Base-by-base conservation (phyloP, 306 rosid species). In the Inga oerstediana region DNA sequence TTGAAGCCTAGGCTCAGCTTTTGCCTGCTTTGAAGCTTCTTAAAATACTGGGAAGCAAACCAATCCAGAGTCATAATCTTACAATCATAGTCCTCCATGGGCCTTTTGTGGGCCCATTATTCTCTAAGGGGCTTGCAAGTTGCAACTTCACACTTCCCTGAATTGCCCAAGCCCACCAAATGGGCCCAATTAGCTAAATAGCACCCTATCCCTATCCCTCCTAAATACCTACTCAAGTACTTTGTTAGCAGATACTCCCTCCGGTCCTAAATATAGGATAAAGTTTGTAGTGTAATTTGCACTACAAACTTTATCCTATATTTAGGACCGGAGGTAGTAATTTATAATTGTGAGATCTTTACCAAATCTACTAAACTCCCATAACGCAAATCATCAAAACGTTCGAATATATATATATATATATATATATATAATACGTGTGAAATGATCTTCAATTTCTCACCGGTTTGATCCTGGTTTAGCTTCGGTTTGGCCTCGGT, bases 1-100 rank as follows among this genome's bases (percentile, higher is more conserved):
- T 22, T 86, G 73, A n/a, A 85, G 90, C 58, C 82, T 34, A 88
- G 0, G 81, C 87, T 59, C 10, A n/a, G 14, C 32, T 9, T 9
- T 88, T 86, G 24, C 90, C 91, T 0, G 80, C 88, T 2, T 71
- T 10, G 56, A 64, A 13, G 30, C 39, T 30, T 11, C n/a, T 20
- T 1, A 8, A n/a, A 9, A 59, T 10, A 11, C 16, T 65, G 3
- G 10, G 35, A 32, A 65, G 43, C 20, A 65, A 15, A 32, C 39
- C 6, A 35, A 35, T 66, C 4, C 1, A 15, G 44, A 34, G 4
- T 34, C n/a, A 22, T 20, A 20, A 8, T 19, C 27, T 19, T 54
- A 0, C 10, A 1, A 54, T 2, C n/a, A 54, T 8, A 22, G 30
- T 22, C 4, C 13, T n/a, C 34, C 10, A 30, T 75, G 67, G 67